These are phyloP conservation scores for Periconia digitata DNA, from an alignment of 2,329 filamentous ascomycete genomes.

Conservation along the genomic window DNA sequence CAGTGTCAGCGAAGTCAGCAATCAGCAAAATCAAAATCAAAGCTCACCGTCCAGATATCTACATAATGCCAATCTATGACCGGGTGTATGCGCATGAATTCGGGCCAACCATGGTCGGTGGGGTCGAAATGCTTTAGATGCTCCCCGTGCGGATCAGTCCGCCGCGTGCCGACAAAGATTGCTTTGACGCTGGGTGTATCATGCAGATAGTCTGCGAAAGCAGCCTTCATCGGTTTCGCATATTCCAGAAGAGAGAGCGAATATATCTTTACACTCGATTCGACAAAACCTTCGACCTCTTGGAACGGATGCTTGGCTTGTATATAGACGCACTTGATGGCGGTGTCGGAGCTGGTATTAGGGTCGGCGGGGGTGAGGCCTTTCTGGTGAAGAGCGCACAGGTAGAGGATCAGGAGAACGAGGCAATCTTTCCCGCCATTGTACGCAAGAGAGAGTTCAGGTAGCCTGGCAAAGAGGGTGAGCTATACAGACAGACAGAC, in stretches of 20 bases:
- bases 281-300: conserved; percentile 84
- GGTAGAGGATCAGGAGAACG: conserved; percentile 83
- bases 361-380: conserved; percentile 26
- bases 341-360: conserved; percentile 31
- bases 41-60: conserved; percentile 87
- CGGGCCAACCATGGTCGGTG: conserved; percentile 88
- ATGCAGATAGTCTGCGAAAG: conserved; percentile 74
- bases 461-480: conserved; percentile 55
- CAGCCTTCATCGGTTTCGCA: conserved; percentile 75
- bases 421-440: conserved; percentile 98
- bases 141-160: conserved; percentile 89
- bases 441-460: conserved; percentile 86
- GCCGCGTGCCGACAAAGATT: conserved; percentile 82
- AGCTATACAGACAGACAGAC: conserved; percentile 10
- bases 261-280: conserved; percentile 65
- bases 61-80: conserved; percentile 97
- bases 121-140: conserved; percentile 78
- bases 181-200: conserved; percentile 68
- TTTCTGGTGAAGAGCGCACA: conserved; percentile 60
- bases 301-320: conserved; percentile 80
- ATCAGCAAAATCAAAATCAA: neutral
- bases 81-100: conserved; percentile 90
- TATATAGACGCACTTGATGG: conserved; percentile 84
- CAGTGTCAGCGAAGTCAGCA: conserved; percentile 1
- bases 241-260: conserved; percentile 76